A percentile compares a stretch with the other conserved stretches of the same genome.
phyloP scores from a whole-genome alignment of 1,139 yeast species.

The Debaryomyces psychrophilus region DNA sequence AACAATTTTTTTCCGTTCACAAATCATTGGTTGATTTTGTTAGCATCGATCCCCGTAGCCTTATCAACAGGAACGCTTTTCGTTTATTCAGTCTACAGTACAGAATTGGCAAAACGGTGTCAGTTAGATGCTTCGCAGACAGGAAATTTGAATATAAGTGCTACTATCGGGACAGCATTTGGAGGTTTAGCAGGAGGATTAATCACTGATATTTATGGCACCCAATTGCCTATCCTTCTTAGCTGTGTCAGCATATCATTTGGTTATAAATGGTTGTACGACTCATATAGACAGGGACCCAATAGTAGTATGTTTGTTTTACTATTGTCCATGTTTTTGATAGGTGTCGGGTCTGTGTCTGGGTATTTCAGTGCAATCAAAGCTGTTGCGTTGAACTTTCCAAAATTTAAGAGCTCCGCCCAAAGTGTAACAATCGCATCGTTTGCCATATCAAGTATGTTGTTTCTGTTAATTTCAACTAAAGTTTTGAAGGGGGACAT shows the following conservation, averaged over 20 bases:
- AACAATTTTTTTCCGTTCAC: conserved; percentile 30
- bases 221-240: conserved; percentile 36
- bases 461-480: conserved; percentile 30
- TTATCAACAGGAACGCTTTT: conserved; percentile 38
- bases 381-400: conserved; percentile 38
- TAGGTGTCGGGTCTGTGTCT: conserved; percentile 38
- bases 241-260: conserved; percentile 27
- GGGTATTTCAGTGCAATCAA: conserved; percentile 40
- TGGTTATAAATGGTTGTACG: conserved; percentile 35
- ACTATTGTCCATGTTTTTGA: conserved; percentile 32
- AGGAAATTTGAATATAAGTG: conserved; percentile 34
- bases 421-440: conserved; percentile 43
- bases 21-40: conserved; percentile 31
- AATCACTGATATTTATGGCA: conserved; percentile 37
- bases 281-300: conserved; percentile 24
- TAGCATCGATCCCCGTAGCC: conserved; percentile 35
- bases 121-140: conserved; percentile 31
- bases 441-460: conserved; percentile 39
- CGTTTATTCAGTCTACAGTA: conserved; percentile 37
- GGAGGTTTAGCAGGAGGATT: conserved; percentile 38
- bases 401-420: conserved; percentile 36
- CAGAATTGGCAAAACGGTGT: conserved; percentile 36
- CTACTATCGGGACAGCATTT: conserved; percentile 36
- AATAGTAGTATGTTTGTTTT: conserved; percentile 21
- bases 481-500: conserved; percentile 27